Evolutionary conservation across 1,139 yeast genomes (phyloP), one percentile per base, ranked within the genome.

Genomic region (Pichia kudriavzevii): DNA sequence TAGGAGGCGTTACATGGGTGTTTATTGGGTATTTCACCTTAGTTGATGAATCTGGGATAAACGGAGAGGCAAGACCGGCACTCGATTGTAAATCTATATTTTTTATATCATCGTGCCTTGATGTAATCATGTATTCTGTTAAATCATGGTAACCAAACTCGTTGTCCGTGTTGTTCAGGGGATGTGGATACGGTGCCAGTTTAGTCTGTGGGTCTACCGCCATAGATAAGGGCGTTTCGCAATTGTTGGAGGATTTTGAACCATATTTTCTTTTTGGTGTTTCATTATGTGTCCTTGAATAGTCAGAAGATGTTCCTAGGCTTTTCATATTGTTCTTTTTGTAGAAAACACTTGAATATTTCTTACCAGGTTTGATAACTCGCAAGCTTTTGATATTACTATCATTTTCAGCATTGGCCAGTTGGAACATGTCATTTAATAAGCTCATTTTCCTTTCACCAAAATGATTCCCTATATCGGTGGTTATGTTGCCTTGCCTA

Each of bases 301-400:
- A n/a, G n/a, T n/a, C n/a, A 20, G 22, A 20, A 20, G 22, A 20
- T 20, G 10, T 27, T 21, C 16, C n/a, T 4, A 8, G 3, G 9
- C 23, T 24, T 13, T 29, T 30, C 2, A 6, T 6, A 21, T 28
- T 22, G 22, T 31, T 24, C 1, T 29, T 27, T 17, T 36, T 40
- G 27, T 50, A 52, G 10, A 45, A 33, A 25, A 41, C 43, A 29
- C 49, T 45, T 12, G 57, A 53, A 25, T 46, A 53, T 31, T 53
- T 53, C 33, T 47, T 50, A 10, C 57, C 57, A 5, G 57, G 57
- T 26, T 49, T 50, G 21, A 47, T 47, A 12, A 50, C 54, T 4
- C 28, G 36, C 11, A 52, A 15, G 2, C 37, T 32, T 3, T 33
- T 27, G 4, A 23, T 23, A 13, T 32, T 16, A 3, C 8, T 12